These are phyloP conservation scores for Orbilia ellipsospora DNA, from an alignment of 2,329 filamentous ascomycete genomes.

Conservation along the genomic window DNA sequence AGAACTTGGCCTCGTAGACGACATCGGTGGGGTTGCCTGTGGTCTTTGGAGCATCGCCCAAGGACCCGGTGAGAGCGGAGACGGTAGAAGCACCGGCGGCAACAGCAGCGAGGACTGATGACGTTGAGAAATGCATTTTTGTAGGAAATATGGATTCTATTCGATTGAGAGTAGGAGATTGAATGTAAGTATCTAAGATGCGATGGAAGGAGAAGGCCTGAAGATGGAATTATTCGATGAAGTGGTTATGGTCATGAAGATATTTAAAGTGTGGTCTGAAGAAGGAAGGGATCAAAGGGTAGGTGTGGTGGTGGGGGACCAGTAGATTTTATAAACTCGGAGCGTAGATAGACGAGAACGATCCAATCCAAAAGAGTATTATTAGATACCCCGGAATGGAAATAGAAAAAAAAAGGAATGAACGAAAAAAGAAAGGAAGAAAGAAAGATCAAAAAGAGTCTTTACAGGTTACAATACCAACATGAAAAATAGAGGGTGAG, in stretches of 20 bases:
- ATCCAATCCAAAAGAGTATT: no score
- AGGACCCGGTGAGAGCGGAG: conserved; percentile 33
- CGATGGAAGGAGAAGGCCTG: not conserved
- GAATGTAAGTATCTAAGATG: conserved; percentile 2
- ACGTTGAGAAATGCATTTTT: conserved; percentile 49
- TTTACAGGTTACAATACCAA: not conserved
- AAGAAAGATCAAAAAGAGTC: not conserved
- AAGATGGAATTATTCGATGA: no score
- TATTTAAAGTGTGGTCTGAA: not conserved
- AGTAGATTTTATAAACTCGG: not conserved
- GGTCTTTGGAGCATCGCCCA: conserved; percentile 38
- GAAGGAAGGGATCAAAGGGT: not conserved
- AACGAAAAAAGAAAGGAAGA: not conserved
- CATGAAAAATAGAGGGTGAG: no score
- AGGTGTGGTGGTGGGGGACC: not conserved
- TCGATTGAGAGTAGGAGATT: not conserved
- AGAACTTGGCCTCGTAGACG: conserved; percentile 40
- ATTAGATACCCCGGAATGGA: no score
- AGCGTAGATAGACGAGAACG: no score
- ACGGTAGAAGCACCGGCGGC: conserved; percentile 26
- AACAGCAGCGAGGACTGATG: conserved; percentile 17
- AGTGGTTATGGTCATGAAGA: not conserved
- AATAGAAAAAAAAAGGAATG: not conserved
- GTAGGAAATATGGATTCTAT: not conserved
- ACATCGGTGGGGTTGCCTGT: conserved; percentile 21